Evolutionary conservation across 805 yeast species (phyloP), one percentile per base, ranked within the genome.

Genomic region (Saccharomycopsis sp.): DNA sequence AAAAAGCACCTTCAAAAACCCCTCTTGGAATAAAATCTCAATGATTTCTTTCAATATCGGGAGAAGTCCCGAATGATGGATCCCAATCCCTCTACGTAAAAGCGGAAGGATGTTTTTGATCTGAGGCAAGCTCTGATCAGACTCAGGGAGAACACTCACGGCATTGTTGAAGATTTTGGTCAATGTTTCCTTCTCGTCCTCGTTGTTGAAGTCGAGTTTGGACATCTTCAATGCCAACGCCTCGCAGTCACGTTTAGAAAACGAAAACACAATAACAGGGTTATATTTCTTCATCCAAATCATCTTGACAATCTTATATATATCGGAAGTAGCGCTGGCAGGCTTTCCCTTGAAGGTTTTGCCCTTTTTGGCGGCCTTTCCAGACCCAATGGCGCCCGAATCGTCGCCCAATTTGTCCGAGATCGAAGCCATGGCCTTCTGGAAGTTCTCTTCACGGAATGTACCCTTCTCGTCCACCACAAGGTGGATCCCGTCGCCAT

Each of bases 221-320:
- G 97, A 88, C 97, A 94, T 91, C 66, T 94, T 91, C 73, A 92
- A 74, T 0, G 99, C 99, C 62, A 94, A 77, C 12, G 89, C 80
- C 73, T 94, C 99, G 75, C 99, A 96, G 68, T 94, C 99, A 68
- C 97, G 84, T 70, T 94, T 94, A 69, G 96, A 87, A 70, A 94
- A 94, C n/a, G 98, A 92, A 74, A 94, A 94, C 22, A 94, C 98
- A 78, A 94, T 94, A 49, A 94, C 99, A 1, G 99, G 99, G 67
- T 94, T 96, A 73, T 90, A 94, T 68, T 91, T 87, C 69, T 93
- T 93, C 75, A 87, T 81, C 92, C 97, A 94, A 70, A 94, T 93
- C 98, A 94, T 94, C 72, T 91, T 93, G 57, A 94, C 96, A 69
- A 94, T 94, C 70, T 94, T 94, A 72, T 91, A 91, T 63, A 92